Percentiles rank a stretch among this genome's conserved stretches.
These are phyloP conservation scores for Boletus sensibilis DNA, from an alignment of 768 basidiomycete genomes.

Conservation along the genomic window DNA sequence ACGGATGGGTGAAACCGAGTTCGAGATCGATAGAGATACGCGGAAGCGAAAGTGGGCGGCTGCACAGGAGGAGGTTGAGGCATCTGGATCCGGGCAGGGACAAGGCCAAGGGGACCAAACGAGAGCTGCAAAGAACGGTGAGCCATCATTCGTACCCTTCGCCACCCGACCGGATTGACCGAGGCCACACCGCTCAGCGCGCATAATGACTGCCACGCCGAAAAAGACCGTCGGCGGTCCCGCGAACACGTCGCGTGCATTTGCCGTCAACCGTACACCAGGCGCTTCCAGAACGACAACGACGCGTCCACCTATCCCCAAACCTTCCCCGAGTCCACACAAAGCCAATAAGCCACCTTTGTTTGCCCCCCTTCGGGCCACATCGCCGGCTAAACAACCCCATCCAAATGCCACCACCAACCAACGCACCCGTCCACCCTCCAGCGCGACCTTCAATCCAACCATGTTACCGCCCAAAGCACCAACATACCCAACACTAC, in stretches of 20 bases:
- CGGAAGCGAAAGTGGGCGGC: conserved; percentile 79
- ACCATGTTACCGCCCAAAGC: conserved; percentile 47
- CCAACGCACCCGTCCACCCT: conserved; percentile 46
- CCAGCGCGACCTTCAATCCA: conserved; percentile 72
- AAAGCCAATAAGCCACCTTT: conserved; percentile 30
- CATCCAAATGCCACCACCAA: conserved; percentile 4
- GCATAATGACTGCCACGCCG: conserved; percentile 47
- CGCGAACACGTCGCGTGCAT: conserved; percentile 44
- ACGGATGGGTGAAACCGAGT: conserved; percentile 48
- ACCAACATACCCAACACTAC: conserved; percentile 46
- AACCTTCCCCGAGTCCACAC: conserved; percentile 36
- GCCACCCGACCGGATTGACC: not conserved
- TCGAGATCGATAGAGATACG: conserved; percentile 63
- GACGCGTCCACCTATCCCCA: conserved; percentile 28
- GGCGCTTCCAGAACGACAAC: conserved; percentile 33
- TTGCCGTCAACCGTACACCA: conserved; percentile 44
- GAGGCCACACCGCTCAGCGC: conserved; percentile 34
- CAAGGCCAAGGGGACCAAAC: conserved; percentile 14
- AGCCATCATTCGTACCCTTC: not conserved
- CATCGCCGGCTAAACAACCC: conserved; percentile 51
- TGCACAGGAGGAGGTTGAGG: conserved; percentile 52
- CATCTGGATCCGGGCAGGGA: conserved; percentile 32
- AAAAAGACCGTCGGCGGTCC: conserved; percentile 47
- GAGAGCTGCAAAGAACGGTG: conserved; percentile 62
- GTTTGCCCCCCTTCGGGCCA: conserved; percentile 39